Evolutionary conservation across 306 rosid species (phyloP).

Genomic region (Begonia masoniana): DNA sequence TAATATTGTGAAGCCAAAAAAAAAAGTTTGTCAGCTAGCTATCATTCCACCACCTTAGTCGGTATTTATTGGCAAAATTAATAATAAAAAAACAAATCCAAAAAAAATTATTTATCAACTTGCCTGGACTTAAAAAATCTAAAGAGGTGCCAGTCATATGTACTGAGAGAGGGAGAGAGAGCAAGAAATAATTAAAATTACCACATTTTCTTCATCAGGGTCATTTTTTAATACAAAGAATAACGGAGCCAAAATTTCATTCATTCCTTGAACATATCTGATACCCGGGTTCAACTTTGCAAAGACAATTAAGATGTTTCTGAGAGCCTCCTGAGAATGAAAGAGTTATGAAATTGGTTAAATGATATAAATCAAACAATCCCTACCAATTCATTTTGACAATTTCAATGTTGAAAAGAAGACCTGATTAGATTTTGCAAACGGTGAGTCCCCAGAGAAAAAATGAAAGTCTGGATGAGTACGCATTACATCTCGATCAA

Average conservation of each 20-base stretch:
- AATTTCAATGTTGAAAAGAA: too few species aligned
- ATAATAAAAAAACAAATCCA: too few species aligned
- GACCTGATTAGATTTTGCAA: conserved; percentile 89
- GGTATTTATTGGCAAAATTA: too few species aligned
- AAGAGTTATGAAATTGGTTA: neutral
- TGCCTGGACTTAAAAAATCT: too few species aligned
- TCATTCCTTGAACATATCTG: conserved; percentile 99
- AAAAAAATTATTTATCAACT: too few species aligned
- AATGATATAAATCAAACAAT: too few species aligned
- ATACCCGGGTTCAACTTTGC: conserved; percentile 97
- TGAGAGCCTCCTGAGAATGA: conserved; percentile 74
- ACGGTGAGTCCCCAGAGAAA: conserved; percentile 76
- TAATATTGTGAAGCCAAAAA: too few species aligned
- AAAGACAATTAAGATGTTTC: conserved; percentile 69
- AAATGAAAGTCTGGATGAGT: conserved; percentile 98
- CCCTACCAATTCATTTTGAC: too few species aligned
- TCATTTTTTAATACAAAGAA: conserved; percentile 81
- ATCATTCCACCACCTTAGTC: too few species aligned
- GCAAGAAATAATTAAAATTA: conserved; percentile 13
- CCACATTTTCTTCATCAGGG: conserved; percentile 79
- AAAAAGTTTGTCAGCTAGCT: too few species aligned
- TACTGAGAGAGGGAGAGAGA: neutral
- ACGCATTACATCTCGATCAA: conserved; percentile 95
- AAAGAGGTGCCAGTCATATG: too few species aligned
- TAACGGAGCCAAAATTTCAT: conserved; percentile 90